These are phyloP conservation scores for Porphyrellus cyaneotinctus DNA, from an alignment of 768 basidiomycete species.

Conservation along the genomic window DNA sequence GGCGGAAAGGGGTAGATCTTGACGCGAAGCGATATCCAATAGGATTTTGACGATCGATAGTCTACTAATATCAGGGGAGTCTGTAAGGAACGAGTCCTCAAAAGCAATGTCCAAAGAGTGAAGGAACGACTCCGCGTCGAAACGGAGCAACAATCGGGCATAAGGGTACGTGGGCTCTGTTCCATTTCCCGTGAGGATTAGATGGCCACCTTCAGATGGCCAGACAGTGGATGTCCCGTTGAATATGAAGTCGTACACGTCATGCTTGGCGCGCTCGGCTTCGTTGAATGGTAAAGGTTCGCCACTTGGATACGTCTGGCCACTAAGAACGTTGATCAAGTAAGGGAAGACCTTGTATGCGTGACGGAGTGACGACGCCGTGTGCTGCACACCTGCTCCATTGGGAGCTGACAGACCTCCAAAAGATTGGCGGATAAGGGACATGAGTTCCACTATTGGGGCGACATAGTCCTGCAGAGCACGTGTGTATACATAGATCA, in stretches of 20 bases:
- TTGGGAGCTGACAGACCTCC: slow-evolving; percentile 3
- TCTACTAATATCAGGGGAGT: slow-evolving; percentile 60
- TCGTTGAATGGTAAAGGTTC: slow-evolving; percentile 64
- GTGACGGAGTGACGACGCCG: slow-evolving; percentile 43
- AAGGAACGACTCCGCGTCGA: slow-evolving; percentile 91
- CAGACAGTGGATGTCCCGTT: slow-evolving; percentile 74
- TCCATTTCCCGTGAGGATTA: slow-evolving; percentile 71
- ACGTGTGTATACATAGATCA: slow-evolving; percentile 90
- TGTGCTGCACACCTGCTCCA: slow-evolving; percentile 14
- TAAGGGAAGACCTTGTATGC: slow-evolving; percentile 94
- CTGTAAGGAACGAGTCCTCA: slow-evolving; percentile 87
- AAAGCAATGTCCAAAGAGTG: slow-evolving; percentile 93
- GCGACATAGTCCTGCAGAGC: slow-evolving; percentile 86
- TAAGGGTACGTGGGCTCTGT: slow-evolving; percentile 89
- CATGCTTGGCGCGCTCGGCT: slow-evolving; percentile 62
- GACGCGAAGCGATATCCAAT: slow-evolving; percentile 64
- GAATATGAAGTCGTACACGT: slow-evolving; percentile 81
- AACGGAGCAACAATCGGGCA: slow-evolving; percentile 72
- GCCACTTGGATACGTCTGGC: slow-evolving; percentile 83
- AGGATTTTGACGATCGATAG: slow-evolving; percentile 81
- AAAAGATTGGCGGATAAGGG: slow-evolving; percentile 55
- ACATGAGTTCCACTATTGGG: slow-evolving; percentile 81
- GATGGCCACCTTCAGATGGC: slow-evolving; percentile 72
- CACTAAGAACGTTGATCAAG: slow-evolving; percentile 73
- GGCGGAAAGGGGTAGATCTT: slow-evolving; percentile 55